Conservation (phyloP, 345 rosid genomes). For the Punica granatum region DNA sequence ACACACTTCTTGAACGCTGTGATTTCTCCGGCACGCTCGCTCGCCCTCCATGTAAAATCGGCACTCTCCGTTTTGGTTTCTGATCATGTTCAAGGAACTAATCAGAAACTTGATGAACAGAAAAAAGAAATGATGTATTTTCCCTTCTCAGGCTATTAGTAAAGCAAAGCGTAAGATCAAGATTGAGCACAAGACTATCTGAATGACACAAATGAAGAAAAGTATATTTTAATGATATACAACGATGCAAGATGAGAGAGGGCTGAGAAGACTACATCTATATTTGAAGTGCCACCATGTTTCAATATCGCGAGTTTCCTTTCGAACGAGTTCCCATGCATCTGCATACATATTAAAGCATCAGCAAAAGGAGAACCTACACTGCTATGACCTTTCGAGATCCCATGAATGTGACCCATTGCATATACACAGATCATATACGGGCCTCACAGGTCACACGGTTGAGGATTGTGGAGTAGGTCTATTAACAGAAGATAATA, state of each 20-base stretch:
- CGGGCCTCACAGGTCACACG: not conserved
- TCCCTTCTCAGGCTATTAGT: not conserved
- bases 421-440: not conserved
- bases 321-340: slow-evolving; percentile 95
- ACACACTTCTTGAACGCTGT: slow-evolving; percentile 95
- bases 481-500: not conserved
- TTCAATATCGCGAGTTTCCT: slow-evolving; percentile 75
- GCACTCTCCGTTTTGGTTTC: slow-evolving; percentile 88
- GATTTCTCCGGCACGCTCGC: slow-evolving; percentile 75
- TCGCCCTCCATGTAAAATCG: slow-evolving; percentile 78
- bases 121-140: not conserved
- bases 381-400: not conserved
- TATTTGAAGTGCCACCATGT: slow-evolving; percentile 56
- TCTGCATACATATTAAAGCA: slow-evolving; percentile 33
- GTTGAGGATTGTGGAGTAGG: not conserved
- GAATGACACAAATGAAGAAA: no score
- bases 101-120: not conserved
- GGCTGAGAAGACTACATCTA: slow-evolving; percentile 48
- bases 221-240: not conserved
- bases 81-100: slow-evolving; percentile 17
- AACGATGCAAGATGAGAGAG: not conserved
- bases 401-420: not conserved
- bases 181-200: no score
- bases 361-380: not conserved
- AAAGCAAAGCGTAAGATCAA: not conserved